Percentiles rank a stretch among this genome's conserved stretches.
These are phyloP conservation scores for Scalesia atractyloides DNA, from an alignment of 129 eudicot species.

Conservation along the genomic window DNA sequence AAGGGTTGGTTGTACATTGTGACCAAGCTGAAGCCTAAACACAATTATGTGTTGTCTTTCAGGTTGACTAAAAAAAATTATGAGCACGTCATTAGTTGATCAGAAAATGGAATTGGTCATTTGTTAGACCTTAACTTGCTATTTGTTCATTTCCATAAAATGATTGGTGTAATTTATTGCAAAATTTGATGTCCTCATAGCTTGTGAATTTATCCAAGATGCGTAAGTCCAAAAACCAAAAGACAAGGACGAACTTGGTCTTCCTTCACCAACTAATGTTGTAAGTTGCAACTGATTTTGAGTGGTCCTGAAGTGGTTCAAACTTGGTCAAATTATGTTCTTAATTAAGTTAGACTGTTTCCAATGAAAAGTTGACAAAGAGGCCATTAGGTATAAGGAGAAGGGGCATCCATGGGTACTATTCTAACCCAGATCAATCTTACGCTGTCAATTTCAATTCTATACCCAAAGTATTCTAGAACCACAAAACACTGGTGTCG, in stretches of 20 bases:
- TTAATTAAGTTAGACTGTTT: neutral
- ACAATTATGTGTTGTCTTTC: neutral
- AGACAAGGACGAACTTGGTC: slow-evolving; percentile 15
- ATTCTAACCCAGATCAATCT: too few relatives aligned
- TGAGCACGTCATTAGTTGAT: neutral
- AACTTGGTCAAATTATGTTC: neutral
- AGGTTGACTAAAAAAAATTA: neutral
- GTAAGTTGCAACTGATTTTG: neutral
- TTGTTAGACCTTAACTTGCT: neutral
- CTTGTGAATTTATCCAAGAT: neutral
- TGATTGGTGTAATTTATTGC: slow-evolving; percentile 1
- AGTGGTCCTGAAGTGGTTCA: neutral
- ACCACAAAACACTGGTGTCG: too few relatives aligned
- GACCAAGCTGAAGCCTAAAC: neutral
- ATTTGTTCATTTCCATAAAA: neutral
- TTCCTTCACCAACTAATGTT: neutral
- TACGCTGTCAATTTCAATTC: too few relatives aligned
- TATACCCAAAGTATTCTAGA: too few relatives aligned
- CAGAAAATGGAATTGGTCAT: neutral
- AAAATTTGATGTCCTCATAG: slow-evolving; percentile 2
- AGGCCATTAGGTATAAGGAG: neutral
- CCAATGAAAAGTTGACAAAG: neutral
- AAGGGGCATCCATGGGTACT: too few relatives aligned
- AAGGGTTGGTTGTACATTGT: neutral
- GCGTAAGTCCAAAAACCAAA: neutral